Conservation (phyloP, 148 eudicot species). For the Hydrangea macrophylla region DNA sequence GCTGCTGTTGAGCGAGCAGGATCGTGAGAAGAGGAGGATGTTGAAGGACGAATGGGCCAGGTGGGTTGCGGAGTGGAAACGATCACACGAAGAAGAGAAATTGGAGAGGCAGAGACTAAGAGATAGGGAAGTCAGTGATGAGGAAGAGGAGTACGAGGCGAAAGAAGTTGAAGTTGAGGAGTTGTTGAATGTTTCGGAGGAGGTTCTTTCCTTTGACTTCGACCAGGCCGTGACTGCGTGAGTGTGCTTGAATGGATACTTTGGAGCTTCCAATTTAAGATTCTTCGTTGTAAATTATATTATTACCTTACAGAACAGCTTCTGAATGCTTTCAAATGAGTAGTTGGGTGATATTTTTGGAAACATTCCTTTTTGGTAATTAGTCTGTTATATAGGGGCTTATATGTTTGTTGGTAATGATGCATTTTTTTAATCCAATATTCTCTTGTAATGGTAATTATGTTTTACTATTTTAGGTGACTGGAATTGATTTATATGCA, state of each 20-base stretch:
- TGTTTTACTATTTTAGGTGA: no score
- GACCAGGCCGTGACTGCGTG: conserved; percentile 14
- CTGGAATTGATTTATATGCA: no score
- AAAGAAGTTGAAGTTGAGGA: conserved; percentile 91
- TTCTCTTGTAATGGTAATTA: no score
- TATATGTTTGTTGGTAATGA: no score
- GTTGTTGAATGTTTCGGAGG: conserved; percentile 56
- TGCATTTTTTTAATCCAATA: no score
- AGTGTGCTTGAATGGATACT: neutral
- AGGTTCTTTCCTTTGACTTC: conserved; percentile 48
- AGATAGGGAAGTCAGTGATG: conserved; percentile 86
- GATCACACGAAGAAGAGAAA: conserved; percentile 63
- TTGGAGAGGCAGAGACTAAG: conserved; percentile 56
- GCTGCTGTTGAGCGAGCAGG: conserved; percentile 76
- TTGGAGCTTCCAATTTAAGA: neutral
- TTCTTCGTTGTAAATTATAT: no score
- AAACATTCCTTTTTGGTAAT: no score
- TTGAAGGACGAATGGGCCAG: conserved; percentile 89
- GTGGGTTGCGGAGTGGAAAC: conserved; percentile 70
- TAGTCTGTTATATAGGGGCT: no score
- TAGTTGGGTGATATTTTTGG: no score
- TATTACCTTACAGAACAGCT: no score
- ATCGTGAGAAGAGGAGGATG: conserved; percentile 73
- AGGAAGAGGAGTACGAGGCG: conserved; percentile 88
- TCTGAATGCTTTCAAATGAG: no score